Conservation (phyloP, 2,329 filamentous ascomycete species). For the Aspergillus sclerotialis region DNA sequence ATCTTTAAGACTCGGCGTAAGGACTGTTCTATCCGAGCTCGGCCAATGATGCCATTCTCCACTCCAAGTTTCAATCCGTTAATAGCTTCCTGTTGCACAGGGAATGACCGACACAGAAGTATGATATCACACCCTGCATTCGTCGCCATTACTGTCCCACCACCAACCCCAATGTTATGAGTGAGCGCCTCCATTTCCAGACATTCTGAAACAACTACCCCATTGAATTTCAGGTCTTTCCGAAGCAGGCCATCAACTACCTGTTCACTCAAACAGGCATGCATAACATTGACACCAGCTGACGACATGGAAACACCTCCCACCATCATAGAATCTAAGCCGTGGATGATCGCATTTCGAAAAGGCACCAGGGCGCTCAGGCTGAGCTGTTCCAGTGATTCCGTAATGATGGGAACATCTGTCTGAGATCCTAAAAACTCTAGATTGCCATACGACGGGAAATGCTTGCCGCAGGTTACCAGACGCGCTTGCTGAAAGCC, state of each 20-base stretch:
- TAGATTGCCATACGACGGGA: conserved; percentile 90
- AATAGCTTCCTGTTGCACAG: conserved; percentile 85
- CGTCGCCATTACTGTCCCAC: conserved; percentile 94
- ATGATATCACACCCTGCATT: conserved; percentile 93
- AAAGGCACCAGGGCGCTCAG: conserved; percentile 89
- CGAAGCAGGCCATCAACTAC: conserved; percentile 84
- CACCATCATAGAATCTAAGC: conserved; percentile 91
- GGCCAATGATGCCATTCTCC: conserved; percentile 82
- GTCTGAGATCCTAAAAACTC: conserved; percentile 87
- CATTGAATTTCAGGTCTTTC: conserved; percentile 82
- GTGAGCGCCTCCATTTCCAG: conserved; percentile 94
- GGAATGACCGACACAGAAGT: conserved; percentile 78
- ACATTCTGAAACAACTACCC: conserved; percentile 91
- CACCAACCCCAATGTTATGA: conserved; percentile 93
- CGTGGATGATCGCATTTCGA: conserved; percentile 77
- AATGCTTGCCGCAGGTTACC: conserved; percentile 89
- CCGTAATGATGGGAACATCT: conserved; percentile 91
- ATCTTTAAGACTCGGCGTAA: conserved; percentile 69
- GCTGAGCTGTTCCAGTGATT: conserved; percentile 85
- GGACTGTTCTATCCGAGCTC: conserved; percentile 71
- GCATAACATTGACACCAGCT: conserved; percentile 86
- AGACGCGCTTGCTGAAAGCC: conserved; percentile 89
- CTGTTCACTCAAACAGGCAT: conserved; percentile 87
- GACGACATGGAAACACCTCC: conserved; percentile 91
- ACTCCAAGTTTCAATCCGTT: conserved; percentile 81